Base-by-base conservation (phyloP, 192 early-diverging fungal genomes). In the Entomortierella lignicola region DNA sequence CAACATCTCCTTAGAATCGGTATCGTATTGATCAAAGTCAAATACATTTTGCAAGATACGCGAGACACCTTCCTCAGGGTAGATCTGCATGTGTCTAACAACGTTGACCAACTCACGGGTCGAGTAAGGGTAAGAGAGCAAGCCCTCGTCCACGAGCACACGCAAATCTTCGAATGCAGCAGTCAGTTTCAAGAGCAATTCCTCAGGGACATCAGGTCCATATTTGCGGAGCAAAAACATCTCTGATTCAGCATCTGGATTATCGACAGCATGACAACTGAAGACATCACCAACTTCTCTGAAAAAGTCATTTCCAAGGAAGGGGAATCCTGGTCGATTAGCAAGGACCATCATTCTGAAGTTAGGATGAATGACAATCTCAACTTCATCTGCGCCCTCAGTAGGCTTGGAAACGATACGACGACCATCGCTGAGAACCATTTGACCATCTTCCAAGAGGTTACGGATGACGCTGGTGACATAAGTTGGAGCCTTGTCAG, bases 321-420 rank as follows among this genome's bases (percentile, higher is more conserved):
- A 92, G 1, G 89, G 90, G 72, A 89, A 60, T 60, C 93, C 93
- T 18, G 94, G 94, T 21, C 94, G 85, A 66, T 95, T 95, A 29
- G 94, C 94, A 17, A 95, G 77, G 25, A 95, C 92, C 66, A 95
- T 89, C 90, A 95, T 94, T 29, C 92, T 85, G 84, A 95, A 95
- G 50, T 92, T 83, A 13, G 72, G 71, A 47, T 89, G 86, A n/a
- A 89, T 80, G 7, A 89, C 71, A 56, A 90, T 88, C 62, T 88
- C 83, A 23, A 69, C 74, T 37, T 77, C 77, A 21, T 79, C 69
- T 4, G 69, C 44, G 34, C 84, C 83, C 25, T 86, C 75, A 0
- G 79, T 80, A 12, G 83, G 63, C 48, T 83, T 82, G 27, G 85
- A 87, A 3, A 89, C 77, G 58, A 94, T 92, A 21, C 91, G 86